Evolutionary conservation across 2,329 filamentous ascomycete genomes (phyloP).

Genomic region (Clarireedia monteithiana): DNA sequence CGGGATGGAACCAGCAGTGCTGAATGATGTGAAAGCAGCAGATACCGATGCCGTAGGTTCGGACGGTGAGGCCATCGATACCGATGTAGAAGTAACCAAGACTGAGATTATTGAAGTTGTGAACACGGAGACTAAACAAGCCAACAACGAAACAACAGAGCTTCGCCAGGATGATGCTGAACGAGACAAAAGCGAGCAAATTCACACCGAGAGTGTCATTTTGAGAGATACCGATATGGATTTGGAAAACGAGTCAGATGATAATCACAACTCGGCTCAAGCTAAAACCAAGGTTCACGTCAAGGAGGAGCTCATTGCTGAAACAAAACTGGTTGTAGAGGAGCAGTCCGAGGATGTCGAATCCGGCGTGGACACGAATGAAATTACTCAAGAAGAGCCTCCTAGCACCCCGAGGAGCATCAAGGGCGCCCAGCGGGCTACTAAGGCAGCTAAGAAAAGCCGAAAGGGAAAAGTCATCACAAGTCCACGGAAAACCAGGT

Average conservation of each 20-base stretch:
- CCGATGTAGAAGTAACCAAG: not conserved
- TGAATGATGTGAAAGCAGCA: not conserved
- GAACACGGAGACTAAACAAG: not conserved
- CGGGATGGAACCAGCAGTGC: no score
- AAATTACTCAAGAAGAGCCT: not conserved
- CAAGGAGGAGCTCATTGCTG: not conserved
- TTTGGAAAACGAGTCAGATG: not conserved
- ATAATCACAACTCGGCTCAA: not conserved
- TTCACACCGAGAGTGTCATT: not conserved
- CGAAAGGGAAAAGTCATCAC: not conserved
- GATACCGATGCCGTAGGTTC: not conserved
- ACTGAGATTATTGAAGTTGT: not conserved
- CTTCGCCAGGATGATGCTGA: not conserved
- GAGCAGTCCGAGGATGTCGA: not conserved
- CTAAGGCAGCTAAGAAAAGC: not conserved
- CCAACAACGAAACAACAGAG: no score
- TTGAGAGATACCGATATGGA: not conserved
- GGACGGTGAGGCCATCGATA: not conserved
- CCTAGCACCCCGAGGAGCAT: not conserved
- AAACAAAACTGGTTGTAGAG: not conserved
- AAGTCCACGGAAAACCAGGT: conserved; percentile 6
- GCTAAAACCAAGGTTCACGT: not conserved
- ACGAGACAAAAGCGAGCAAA: not conserved
- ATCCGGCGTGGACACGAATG: not conserved
- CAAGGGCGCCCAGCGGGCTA: not conserved